These are phyloP conservation scores for Coniella lustricola DNA, from an alignment of 2,329 filamentous ascomycete species.

Conservation along the genomic window DNA sequence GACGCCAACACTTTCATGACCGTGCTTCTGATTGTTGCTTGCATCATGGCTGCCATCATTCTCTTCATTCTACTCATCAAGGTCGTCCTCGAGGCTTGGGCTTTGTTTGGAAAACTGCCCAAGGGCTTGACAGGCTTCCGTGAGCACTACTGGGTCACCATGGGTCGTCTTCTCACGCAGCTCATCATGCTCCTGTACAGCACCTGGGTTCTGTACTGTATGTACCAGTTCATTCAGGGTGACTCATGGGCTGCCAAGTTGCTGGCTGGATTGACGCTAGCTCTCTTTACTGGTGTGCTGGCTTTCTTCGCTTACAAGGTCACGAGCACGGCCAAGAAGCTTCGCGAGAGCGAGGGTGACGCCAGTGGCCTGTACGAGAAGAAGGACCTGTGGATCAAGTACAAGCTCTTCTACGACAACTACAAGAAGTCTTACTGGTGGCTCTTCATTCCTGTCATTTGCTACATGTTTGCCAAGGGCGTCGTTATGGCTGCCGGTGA, in stretches of 20 bases:
- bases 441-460: constrained; percentile 82
- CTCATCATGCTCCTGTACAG: constrained; percentile 89
- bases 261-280: constrained; percentile 75
- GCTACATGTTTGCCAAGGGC: constrained; percentile 88
- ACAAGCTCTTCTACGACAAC: constrained; percentile 93
- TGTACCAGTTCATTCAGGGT: constrained; percentile 89
- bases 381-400: constrained; percentile 87
- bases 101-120: constrained; percentile 82
- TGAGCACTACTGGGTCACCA: constrained; percentile 91
- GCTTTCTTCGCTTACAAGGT: constrained; percentile 80
- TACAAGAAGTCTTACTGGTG: constrained; percentile 97
- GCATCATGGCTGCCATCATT: constrained; percentile 74
- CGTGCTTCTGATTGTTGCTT: constrained; percentile 79
- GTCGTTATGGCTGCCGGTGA: constrained; percentile 78
- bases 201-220: constrained; percentile 90
- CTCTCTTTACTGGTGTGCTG: constrained; percentile 73
- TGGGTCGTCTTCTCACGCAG: constrained; percentile 82
- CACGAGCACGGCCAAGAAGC: constrained; percentile 64
- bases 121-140: constrained; percentile 75
- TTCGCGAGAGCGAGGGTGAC: constrained; percentile 71
- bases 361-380: constrained; percentile 71
- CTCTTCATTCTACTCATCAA: constrained; percentile 86
- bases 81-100: constrained; percentile 84
- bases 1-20: constrained; percentile 95
- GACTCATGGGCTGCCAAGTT: constrained; percentile 90